Evolutionary conservation across 2,329 filamentous ascomycete genomes (phyloP).

Genomic region (Pseudopithomyces chartarum): DNA sequence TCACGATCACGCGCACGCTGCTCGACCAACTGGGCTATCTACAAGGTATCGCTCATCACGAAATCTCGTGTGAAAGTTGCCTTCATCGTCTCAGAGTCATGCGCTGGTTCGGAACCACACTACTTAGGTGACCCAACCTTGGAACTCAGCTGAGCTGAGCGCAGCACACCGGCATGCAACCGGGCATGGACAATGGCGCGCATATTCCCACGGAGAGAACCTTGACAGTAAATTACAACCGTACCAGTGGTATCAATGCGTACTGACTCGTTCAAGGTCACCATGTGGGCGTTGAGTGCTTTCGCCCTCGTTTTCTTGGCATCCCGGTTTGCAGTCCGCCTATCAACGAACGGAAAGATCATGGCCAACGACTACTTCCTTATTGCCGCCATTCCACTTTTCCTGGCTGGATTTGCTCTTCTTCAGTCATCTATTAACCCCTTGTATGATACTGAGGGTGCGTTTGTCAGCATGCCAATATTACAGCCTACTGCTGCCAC

Average conservation of each 20-base stretch:
- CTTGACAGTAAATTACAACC: background rate
- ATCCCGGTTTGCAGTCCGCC: conserved; percentile 19
- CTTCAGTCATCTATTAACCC: conserved; percentile 12
- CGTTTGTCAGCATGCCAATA: background rate
- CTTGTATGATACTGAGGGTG: conserved; percentile 10
- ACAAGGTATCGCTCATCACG: background rate
- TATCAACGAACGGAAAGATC: conserved; percentile 18
- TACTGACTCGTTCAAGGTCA: conserved; percentile 3
- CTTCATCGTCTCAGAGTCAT: background rate
- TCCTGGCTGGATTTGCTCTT: conserved; percentile 15
- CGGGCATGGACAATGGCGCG: background rate
- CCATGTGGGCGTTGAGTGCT: conserved; percentile 10
- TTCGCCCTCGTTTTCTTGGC: conserved; percentile 13
- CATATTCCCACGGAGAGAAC: background rate
- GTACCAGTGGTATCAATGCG: background rate
- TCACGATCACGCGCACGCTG: background rate
- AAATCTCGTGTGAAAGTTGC: background rate
- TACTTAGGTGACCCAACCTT: too few species aligned
- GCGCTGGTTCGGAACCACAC: background rate
- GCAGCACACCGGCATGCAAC: background rate
- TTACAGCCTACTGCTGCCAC: background rate
- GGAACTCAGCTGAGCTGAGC: too few species aligned
- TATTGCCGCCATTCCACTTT: conserved; percentile 12
- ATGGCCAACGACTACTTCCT: conserved; percentile 27
- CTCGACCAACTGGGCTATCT: background rate